Base-by-base conservation (phyloP, 164 flowering plant genomes). In the Echeveria elegans region DNA sequence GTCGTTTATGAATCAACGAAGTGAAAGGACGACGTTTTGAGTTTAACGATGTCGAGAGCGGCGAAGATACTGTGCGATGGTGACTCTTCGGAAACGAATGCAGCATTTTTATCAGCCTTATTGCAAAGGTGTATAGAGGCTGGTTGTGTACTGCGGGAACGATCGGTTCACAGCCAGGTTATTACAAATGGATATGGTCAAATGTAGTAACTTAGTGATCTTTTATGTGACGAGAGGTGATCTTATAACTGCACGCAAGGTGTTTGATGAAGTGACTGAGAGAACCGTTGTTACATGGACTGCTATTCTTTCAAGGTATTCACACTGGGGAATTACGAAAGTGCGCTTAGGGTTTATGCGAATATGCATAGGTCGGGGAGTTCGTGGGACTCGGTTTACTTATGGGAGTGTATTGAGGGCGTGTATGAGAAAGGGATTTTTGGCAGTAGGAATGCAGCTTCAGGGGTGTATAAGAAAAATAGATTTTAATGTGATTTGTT, bases 231-330 rank as follows among this genome's bases (percentile, higher is more conserved):
- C 75, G 66, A 1, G 69, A 30, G 78, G 81, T 15, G 76, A 83
- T 16, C 29, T 81, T 45, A 65, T 21, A 0, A n/a, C 23, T 32
- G 89, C 91, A 2, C 82, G 81, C 19, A 67, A 62, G 0, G 67
- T 83, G 80, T 89, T 89, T 37, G 86, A 85, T 75, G 60, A 45
- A 80, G 83, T 87, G 89, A 52, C 80, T 63, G 74, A 74, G 1
- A 72, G 79, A 73, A 77, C 56, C n/a, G 78, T 87, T 58, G 89
- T 87, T 36, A 76, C 92, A 48, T 87, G 92, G 90, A 86, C 92
- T 63, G 88, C 88, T 16, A 69, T 82, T 77, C 58, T 89, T 64
- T 86, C 92, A 19, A 89, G 93, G 67, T 83, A 80, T 56, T 61
- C 85, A 38, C 87, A 75, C 60, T 72, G 77, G 64, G 86, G 81